Evolutionary conservation across 1,139 yeast genomes (phyloP).

Genomic region (Yamadazyma blattariae): DNA sequence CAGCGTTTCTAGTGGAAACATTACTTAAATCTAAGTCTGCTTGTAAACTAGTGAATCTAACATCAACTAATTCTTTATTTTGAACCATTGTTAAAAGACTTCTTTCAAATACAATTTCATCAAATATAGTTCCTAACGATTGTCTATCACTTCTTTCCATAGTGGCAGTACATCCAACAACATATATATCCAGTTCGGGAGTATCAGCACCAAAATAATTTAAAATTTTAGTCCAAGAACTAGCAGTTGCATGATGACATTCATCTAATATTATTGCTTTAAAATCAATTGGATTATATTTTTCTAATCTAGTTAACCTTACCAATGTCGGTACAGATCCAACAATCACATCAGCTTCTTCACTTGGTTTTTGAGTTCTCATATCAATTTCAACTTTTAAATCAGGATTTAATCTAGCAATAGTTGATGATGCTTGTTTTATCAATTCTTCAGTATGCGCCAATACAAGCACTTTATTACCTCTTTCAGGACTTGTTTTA

Average conservation of each 20-base stretch:
- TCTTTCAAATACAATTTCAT: slow-evolving; percentile 72
- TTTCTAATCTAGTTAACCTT: slow-evolving; percentile 45
- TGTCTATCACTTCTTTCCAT: slow-evolving; percentile 63
- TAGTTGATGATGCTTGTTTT: slow-evolving; percentile 59
- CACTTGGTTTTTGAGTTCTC: slow-evolving; percentile 46
- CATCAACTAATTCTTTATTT: slow-evolving; percentile 69
- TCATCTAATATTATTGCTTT: slow-evolving; percentile 84
- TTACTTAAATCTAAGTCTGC: slow-evolving; percentile 35
- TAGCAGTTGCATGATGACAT: slow-evolving; percentile 89
- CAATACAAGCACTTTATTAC: slow-evolving; percentile 58
- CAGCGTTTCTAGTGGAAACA: slow-evolving; percentile 39
- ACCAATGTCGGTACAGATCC: slow-evolving; percentile 74
- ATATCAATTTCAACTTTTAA: slow-evolving; percentile 67
- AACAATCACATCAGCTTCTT: slow-evolving; percentile 61
- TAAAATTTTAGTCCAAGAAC: slow-evolving; percentile 59
- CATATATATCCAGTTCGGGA: slow-evolving; percentile 43
- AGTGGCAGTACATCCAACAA: slow-evolving; percentile 90
- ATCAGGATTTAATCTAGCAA: slow-evolving; percentile 48
- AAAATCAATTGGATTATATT: slow-evolving; percentile 56
- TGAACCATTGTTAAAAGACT: slow-evolving; percentile 65
- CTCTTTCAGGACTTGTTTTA: slow-evolving; percentile 19
- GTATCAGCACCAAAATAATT: slow-evolving; percentile 53
- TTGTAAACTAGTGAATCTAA: slow-evolving; percentile 58
- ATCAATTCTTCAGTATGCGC: slow-evolving; percentile 85
- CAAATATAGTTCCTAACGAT: slow-evolving; percentile 59